Evolutionary conservation across 371 early-diverging fungal genomes (phyloP).

Genomic region (Lichtheimia hyalospora): DNA sequence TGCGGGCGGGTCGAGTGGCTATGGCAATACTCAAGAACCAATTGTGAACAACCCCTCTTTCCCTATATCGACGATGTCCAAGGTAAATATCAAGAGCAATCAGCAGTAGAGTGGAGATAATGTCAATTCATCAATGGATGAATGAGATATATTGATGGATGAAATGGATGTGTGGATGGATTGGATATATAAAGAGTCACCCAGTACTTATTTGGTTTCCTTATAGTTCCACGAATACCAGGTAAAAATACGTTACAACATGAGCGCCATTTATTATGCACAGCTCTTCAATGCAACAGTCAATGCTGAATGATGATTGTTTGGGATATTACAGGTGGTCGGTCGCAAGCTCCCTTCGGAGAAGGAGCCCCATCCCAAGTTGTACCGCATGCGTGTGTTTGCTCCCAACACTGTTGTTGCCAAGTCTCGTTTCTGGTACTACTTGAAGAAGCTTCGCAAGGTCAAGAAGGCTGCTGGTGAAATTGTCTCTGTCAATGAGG

Average conservation of each 20-base stretch:
- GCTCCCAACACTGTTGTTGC: slow-evolving; percentile 99
- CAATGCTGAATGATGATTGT: neutral
- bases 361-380: slow-evolving; percentile 92
- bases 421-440: slow-evolving; percentile 99
- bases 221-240: slow-evolving; percentile 71
- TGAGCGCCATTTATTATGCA: neutral
- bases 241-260: slow-evolving; percentile 12
- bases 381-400: slow-evolving; percentile 98
- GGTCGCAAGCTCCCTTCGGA: slow-evolving; percentile 95
- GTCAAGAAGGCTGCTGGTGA: slow-evolving; percentile 98
- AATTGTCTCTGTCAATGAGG: slow-evolving; percentile 96
- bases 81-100: neutral
- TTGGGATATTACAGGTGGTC: slow-evolving; percentile 65
- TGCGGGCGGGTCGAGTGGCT: too few species aligned
- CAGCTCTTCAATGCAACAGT: neutral
- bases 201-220: slow-evolving; percentile 5
- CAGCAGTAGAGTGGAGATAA: neutral
- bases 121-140: neutral
- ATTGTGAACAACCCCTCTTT: neutral
- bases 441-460: slow-evolving; percentile 98
- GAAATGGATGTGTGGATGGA: slow-evolving; percentile 14
- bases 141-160: neutral
- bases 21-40: too few species aligned
- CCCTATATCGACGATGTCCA: slow-evolving; percentile 3
- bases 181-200: neutral